phyloP scores from a whole-genome alignment of 176 grass and related monocot species.

The Zea luxurians region DNA sequence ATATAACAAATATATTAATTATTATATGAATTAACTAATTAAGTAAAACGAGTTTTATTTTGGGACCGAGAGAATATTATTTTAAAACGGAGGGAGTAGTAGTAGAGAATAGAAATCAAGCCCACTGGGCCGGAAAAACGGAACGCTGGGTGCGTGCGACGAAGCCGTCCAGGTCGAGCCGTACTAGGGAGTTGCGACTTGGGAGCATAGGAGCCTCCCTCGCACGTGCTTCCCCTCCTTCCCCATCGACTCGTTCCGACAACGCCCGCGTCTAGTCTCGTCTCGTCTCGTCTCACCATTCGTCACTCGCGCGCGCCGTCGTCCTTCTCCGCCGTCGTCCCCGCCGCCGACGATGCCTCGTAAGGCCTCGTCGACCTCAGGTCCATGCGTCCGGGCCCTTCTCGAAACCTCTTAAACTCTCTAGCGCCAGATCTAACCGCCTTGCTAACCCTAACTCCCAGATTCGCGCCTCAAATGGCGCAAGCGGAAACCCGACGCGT shows the following conservation, averaged over 20 bases:
- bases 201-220: too few species aligned
- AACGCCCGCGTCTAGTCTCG: background rate
- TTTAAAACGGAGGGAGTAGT: too few species aligned
- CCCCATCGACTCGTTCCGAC: conserved; percentile 8
- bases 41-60: too few species aligned
- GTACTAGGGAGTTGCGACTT: too few species aligned
- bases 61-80: too few species aligned
- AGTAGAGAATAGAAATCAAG: too few species aligned
- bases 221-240: background rate
- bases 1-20: too few species aligned
- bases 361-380: conserved; percentile 55
- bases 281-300: conserved; percentile 2
- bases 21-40: too few species aligned
- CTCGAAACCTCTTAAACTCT: background rate
- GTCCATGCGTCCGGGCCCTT: conserved; percentile 29
- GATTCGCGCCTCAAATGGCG: conserved; percentile 89
- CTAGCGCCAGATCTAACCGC: background rate
- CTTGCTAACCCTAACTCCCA: conserved; percentile 38
- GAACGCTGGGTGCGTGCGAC: too few species aligned
- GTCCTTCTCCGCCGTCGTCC: background rate
- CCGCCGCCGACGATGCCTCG: conserved; percentile 52
- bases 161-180: too few species aligned
- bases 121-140: too few species aligned
- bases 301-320: background rate
- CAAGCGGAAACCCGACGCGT: conserved; percentile 65